These are phyloP conservation scores for Gastrodia elata DNA, from an alignment of 106 monocot genomes.

Conservation along the genomic window DNA sequence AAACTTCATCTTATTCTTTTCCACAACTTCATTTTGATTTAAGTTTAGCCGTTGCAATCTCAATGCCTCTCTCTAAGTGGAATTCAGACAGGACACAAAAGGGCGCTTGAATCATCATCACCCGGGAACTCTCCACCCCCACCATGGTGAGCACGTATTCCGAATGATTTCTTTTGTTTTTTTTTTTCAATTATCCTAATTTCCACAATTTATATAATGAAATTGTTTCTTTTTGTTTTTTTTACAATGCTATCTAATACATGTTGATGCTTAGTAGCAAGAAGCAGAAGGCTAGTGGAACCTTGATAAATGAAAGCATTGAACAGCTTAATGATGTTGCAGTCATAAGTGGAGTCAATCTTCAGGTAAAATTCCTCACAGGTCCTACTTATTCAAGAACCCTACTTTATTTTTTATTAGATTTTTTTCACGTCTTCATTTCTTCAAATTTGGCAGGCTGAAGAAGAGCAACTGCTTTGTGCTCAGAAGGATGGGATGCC, in stretches of 20 bases:
- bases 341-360: slow-evolving; percentile 71
- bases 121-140: slow-evolving; percentile 26
- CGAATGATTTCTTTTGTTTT: background rate
- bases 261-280: slow-evolving; percentile 25
- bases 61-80: background rate
- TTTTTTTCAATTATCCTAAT: background rate
- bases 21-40: background rate
- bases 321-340: slow-evolving; percentile 85
- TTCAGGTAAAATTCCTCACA: slow-evolving; percentile 35
- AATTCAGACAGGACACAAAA: slow-evolving; percentile 36
- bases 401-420: too few species aligned
- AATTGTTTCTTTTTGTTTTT: background rate
- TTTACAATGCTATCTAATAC: background rate
- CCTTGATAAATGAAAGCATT: slow-evolving; percentile 56
- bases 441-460: slow-evolving; percentile 51
- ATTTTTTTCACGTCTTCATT: background rate
- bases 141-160: slow-evolving; percentile 24
- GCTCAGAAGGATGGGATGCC: slow-evolving; percentile 56
- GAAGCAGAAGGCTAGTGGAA: slow-evolving; percentile 60
- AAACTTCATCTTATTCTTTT: background rate
- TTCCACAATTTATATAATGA: background rate
- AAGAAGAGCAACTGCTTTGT: slow-evolving; percentile 62
- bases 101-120: slow-evolving; percentile 32
- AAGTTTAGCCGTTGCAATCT: background rate
- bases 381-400: background rate